Evolutionary conservation across 2,329 filamentous ascomycete species (phyloP).

Genomic region (Beauveria scarabaeidicola): DNA sequence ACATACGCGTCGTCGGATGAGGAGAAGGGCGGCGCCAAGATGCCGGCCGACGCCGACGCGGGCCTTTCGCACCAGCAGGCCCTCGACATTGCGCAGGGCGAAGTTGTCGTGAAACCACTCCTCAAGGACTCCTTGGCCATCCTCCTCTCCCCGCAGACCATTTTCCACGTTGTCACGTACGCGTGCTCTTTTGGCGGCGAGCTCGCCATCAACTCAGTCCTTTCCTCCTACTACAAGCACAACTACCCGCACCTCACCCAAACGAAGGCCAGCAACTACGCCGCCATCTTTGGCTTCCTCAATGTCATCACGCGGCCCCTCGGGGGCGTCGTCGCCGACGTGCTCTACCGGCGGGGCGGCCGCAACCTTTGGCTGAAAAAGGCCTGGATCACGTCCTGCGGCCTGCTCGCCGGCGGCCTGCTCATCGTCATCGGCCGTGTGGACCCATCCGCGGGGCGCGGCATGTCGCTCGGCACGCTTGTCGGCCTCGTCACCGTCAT

Average conservation of each 20-base stretch:
- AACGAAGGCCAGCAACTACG: slow-evolving; percentile 51
- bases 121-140: slow-evolving; percentile 38
- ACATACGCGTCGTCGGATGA: slow-evolving; percentile 23
- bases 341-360: slow-evolving; percentile 35
- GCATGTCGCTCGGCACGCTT: slow-evolving; percentile 43
- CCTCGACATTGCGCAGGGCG: slow-evolving; percentile 44
- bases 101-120: slow-evolving; percentile 48
- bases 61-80: slow-evolving; percentile 43
- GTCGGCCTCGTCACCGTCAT: slow-evolving; percentile 69
- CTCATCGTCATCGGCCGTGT: slow-evolving; percentile 54
- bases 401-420: slow-evolving; percentile 50
- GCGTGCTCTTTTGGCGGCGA: slow-evolving; percentile 56
- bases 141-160: slow-evolving; percentile 43
- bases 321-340: slow-evolving; percentile 50
- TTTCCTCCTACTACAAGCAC: slow-evolving; percentile 50
- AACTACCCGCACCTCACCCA: slow-evolving; percentile 51
- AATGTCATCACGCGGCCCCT: slow-evolving; percentile 60
- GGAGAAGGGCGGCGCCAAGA: slow-evolving; percentile 15
- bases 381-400: slow-evolving; percentile 45
- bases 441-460: slow-evolving; percentile 48
- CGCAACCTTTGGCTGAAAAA: slow-evolving; percentile 29
- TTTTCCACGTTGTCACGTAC: slow-evolving; percentile 49
- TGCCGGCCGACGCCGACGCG: too few species aligned
- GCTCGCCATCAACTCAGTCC: slow-evolving; percentile 52
- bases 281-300: slow-evolving; percentile 66